Evolutionary conservation across 805 yeast species (phyloP).

Genomic region (Peterozyma xylosa): DNA sequence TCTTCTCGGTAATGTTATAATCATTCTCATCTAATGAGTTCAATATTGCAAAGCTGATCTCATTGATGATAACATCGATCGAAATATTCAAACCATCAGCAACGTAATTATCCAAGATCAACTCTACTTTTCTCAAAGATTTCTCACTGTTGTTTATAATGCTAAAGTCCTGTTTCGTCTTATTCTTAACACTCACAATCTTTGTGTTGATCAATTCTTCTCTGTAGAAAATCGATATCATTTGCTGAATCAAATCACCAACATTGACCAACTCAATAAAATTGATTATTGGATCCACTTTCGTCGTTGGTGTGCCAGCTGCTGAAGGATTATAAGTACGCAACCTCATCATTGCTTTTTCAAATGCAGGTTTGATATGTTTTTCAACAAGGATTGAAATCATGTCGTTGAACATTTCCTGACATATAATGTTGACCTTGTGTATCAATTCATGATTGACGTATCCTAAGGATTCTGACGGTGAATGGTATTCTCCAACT

Average conservation of each 20-base stretch:
- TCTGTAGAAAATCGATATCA: slow-evolving; percentile 84
- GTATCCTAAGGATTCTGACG: slow-evolving; percentile 10
- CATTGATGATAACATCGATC: slow-evolving; percentile 79
- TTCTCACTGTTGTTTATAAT: slow-evolving; percentile 76
- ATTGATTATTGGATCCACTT: slow-evolving; percentile 77
- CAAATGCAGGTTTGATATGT: slow-evolving; percentile 85
- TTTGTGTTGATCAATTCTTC: slow-evolving; percentile 60
- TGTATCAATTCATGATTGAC: slow-evolving; percentile 22
- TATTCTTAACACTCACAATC: slow-evolving; percentile 35
- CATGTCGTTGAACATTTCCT: slow-evolving; percentile 62
- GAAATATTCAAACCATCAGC: slow-evolving; percentile 94
- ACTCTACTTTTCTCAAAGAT: slow-evolving; percentile 51
- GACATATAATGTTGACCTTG: slow-evolving; percentile 28
- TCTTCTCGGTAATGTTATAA: slow-evolving; percentile 34
- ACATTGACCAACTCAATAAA: slow-evolving; percentile 88
- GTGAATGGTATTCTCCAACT: slow-evolving; percentile 1
- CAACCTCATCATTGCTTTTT: slow-evolving; percentile 65
- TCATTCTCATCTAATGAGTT: slow-evolving; percentile 32
- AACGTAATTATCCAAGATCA: slow-evolving; percentile 75
- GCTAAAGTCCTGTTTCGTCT: slow-evolving; percentile 68
- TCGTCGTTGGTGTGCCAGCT: slow-evolving; percentile 16
- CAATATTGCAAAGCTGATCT: slow-evolving; percentile 33
- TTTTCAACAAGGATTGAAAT: slow-evolving; percentile 54
- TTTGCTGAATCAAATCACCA: slow-evolving; percentile 88
- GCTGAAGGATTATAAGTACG: slow-evolving; percentile 61